Base-by-base conservation (phyloP, 2,329 filamentous ascomycete species). In the Neonectria magnoliae region DNA sequence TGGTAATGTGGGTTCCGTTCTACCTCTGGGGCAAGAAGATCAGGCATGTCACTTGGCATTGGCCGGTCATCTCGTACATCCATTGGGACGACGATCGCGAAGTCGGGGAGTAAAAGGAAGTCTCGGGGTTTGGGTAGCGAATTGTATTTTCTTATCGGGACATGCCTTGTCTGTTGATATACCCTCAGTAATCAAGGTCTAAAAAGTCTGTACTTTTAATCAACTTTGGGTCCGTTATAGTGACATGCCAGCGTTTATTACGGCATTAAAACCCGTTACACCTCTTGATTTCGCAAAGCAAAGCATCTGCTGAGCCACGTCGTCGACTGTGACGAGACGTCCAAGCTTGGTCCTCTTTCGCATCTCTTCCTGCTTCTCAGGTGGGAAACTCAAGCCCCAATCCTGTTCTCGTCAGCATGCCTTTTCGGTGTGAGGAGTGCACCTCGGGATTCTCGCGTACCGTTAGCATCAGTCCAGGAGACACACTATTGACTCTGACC, bases 351-450 rank as follows among this genome's bases (percentile, higher is more conserved):
- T 87, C 48, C 78, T 82, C n/a, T 88, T 78, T 62, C 83, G 85
- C 68, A 86, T 80, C 2, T 68, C 77, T 59, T 88, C 78, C 51
- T 91, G 85, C 65, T 79, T 80, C 69, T 92, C 90, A 2, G 83
- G 77, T 1, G 84, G 79, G 76, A 88, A 93, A 77, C 71, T 81
- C 51, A 84, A 77, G 13, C 89, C 89, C 90, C 90, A 93, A 75
- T 92, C 90, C 71, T 80, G 29, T 14, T 2, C 31, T 67, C 50
- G 41, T 56, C 22, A 57, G 53, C 42, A 58, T 31, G 5, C 1
- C 63, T 25, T 48, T 44, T 33, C 16, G 27, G 2, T 7, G 6
- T 8, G 6, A 9, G 16, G 18, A 33, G n/a, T 36, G 5, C 10
- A 16, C 14, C 25, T 25, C 7, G 31, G 20, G 20, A 16, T 1